phyloP scores from a whole-genome alignment of 1,284 basidiomycete species.

The Peniophora sp. region DNA sequence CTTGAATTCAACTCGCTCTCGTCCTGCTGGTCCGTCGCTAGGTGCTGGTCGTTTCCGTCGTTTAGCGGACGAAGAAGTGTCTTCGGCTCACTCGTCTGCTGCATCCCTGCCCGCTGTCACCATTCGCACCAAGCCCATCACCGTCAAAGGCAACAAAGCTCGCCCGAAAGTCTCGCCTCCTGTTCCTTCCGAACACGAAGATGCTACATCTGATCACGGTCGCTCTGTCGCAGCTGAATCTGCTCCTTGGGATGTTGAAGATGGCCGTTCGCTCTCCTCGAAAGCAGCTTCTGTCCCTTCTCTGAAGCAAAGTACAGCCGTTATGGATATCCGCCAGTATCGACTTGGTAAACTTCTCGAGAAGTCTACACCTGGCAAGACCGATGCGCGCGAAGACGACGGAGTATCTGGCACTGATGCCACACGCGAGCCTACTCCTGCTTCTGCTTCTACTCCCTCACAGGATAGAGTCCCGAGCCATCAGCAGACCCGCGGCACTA shows the following conservation, averaged over 20 bases:
- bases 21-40: background rate
- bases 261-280: conserved; percentile 14
- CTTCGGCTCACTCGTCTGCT: background rate
- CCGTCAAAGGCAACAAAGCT: background rate
- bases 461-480: background rate
- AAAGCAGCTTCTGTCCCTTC: conserved; percentile 10
- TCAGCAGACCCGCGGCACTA: background rate
- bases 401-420: background rate
- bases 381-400: too few species aligned
- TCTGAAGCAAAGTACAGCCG: conserved; percentile 11
- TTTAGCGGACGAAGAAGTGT: background rate
- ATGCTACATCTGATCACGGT: background rate
- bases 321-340: conserved; percentile 15
- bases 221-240: conserved; percentile 25
- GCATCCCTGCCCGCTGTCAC: background rate
- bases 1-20: background rate
- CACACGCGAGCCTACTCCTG: background rate
- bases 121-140: background rate
- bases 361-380: background rate
- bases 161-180: background rate
- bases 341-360: conserved; percentile 4
- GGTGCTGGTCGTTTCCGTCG: background rate
- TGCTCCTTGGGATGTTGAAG: conserved; percentile 63
- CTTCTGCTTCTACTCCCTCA: background rate
- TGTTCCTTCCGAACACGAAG: background rate